Conservation (phyloP, 1,139 yeast species). For the Yamadazyma diospyri region DNA sequence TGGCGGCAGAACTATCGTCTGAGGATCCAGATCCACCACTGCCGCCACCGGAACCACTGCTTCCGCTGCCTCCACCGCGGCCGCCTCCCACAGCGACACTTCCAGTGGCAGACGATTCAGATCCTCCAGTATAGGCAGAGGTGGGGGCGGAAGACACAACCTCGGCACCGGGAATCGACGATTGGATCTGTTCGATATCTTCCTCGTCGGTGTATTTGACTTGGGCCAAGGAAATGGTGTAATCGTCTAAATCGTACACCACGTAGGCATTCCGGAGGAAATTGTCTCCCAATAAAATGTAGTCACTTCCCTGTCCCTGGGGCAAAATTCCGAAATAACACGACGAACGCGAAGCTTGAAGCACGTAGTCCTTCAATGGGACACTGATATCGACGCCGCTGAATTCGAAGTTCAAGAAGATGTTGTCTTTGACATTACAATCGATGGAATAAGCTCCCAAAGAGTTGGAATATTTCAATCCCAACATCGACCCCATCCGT, state of each 20-base stretch:
- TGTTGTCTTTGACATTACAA: constrained; percentile 18
- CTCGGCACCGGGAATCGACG: constrained; percentile 13
- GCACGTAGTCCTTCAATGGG: constrained; percentile 28
- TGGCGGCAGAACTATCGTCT: not conserved
- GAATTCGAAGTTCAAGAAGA: constrained; percentile 32
- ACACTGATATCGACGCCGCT: constrained; percentile 36
- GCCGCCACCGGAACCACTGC: constrained; percentile 1
- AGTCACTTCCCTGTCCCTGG: constrained; percentile 18
- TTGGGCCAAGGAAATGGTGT: constrained; percentile 66
- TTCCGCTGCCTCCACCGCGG: not conserved
- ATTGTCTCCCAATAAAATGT: constrained; percentile 60
- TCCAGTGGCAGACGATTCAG: constrained; percentile 8
- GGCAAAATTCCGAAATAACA: constrained; percentile 31
- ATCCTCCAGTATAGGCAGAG: constrained; percentile 14
- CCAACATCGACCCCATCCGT: constrained; percentile 27
- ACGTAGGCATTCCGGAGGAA: constrained; percentile 71
- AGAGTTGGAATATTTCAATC: constrained; percentile 18
- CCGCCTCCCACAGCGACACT: not conserved
- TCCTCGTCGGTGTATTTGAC: constrained; percentile 40
- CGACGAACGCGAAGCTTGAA: constrained; percentile 12
- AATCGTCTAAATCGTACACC: constrained; percentile 70
- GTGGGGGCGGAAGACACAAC: constrained; percentile 13
- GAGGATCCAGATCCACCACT: not conserved
- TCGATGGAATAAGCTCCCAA: constrained; percentile 24
- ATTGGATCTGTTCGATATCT: constrained; percentile 35